Percentiles rank a stretch among this genome's conserved stretches.
These are phyloP conservation scores for Grammothele lineata DNA, from an alignment of 768 basidiomycete species.

Conservation along the genomic window DNA sequence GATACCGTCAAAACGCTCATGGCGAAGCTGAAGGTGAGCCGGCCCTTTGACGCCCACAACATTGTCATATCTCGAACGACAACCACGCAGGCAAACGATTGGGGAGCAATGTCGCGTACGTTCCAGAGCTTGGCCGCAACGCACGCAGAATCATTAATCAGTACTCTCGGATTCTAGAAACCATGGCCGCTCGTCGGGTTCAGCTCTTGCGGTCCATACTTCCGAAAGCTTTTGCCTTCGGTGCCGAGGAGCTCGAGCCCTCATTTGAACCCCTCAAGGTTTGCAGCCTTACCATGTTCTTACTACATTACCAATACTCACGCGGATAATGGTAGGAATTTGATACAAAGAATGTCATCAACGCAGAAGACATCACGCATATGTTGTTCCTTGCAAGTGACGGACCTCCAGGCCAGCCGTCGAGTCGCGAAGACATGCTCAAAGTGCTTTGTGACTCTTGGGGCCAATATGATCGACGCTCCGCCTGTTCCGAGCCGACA, in stretches of 20 bases:
- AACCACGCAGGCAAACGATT: slow-evolving; percentile 64
- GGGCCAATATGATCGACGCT: slow-evolving; percentile 27
- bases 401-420: slow-evolving; percentile 11
- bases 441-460: slow-evolving; percentile 16
- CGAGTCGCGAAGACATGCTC: slow-evolving; percentile 25
- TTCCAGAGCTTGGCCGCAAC: too few relatives aligned
- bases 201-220: slow-evolving; percentile 39
- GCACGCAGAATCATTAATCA: too few relatives aligned
- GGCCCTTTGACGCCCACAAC: too few relatives aligned
- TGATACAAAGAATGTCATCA: too few relatives aligned
- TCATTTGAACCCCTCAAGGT: slow-evolving; percentile 52
- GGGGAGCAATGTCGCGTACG: slow-evolving; percentile 62
- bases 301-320: slow-evolving; percentile 23
- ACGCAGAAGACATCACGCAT: too few relatives aligned
- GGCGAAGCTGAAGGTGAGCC: slow-evolving; percentile 68
- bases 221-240: slow-evolving; percentile 45
- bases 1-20: slow-evolving; percentile 57
- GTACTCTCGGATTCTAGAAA: slow-evolving; percentile 30
- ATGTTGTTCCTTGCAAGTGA: slow-evolving; percentile 38
- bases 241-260: slow-evolving; percentile 42
- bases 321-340: too few relatives aligned
- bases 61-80: too few relatives aligned
- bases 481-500: slow-evolving; percentile 36
- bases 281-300: not conserved
- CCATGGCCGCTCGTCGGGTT: slow-evolving; percentile 44